Percentiles rank a stretch among this genome's conserved stretches.
Conservation (phyloP, 257 asterid genomes). For the Asclepias syriaca region DNA sequence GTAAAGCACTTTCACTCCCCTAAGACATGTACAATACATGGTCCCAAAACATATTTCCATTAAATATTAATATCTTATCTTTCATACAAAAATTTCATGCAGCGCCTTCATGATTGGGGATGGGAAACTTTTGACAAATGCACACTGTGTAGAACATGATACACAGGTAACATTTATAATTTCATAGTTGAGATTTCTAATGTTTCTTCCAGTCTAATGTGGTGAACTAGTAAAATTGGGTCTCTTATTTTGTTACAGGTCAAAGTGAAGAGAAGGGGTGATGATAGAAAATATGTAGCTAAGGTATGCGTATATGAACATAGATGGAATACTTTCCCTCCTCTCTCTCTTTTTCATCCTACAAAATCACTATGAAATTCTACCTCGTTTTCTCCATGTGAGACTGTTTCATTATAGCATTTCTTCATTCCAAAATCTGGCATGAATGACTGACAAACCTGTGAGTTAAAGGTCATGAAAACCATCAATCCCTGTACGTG, state of each 20-base stretch:
- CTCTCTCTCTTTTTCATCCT: neutral
- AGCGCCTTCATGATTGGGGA: constrained; percentile 95
- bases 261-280: constrained; percentile 88
- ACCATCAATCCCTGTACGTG: neutral
- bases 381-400: neutral
- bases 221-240: constrained; percentile 13
- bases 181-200: neutral
- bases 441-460: neutral
- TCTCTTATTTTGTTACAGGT: constrained; percentile 49
- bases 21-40: neutral
- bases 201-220: constrained; percentile 1
- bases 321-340: neutral
- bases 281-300: constrained; percentile 83
- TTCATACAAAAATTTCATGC: constrained; percentile 21
- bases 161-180: constrained; percentile 53
- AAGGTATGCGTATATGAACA: constrained; percentile 43
- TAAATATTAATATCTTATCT: constrained; percentile 7
- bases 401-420: neutral
- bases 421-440: neutral
- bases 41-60: neutral
- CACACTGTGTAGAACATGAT: constrained; percentile 87
- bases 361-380: neutral
- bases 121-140: constrained; percentile 90
- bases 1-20: neutral
- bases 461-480: neutral